These are phyloP conservation scores for Colletotrichum eremochloae DNA, from an alignment of 2,329 filamentous ascomycete genomes.

Conservation along the genomic window DNA sequence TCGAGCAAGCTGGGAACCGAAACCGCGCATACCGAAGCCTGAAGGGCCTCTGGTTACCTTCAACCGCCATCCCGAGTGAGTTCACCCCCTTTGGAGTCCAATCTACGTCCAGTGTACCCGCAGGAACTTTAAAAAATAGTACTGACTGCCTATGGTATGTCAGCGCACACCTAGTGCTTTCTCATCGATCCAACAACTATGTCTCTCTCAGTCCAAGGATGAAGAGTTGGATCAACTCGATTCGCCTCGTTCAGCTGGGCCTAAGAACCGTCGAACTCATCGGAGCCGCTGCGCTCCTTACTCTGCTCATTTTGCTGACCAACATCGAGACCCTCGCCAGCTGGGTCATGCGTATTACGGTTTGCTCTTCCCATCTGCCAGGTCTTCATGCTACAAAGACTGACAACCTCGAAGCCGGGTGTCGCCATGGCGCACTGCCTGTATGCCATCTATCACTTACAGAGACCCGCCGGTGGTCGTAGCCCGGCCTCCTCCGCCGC, in stretches of 20 bases:
- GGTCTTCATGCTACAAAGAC: slow-evolving; percentile 19
- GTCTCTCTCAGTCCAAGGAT: slow-evolving; percentile 77
- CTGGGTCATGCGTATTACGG: slow-evolving; percentile 83
- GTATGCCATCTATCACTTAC: slow-evolving; percentile 87
- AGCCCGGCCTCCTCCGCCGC: slow-evolving; percentile 86
- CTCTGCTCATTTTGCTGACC: slow-evolving; percentile 82
- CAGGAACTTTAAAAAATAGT: neutral
- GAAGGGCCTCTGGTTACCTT: slow-evolving; percentile 84
- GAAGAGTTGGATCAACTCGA: slow-evolving; percentile 78
- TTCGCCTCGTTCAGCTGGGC: slow-evolving; percentile 76
- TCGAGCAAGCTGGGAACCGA: slow-evolving; percentile 79
- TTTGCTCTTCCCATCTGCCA: slow-evolving; percentile 59
- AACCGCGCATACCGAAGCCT: slow-evolving; percentile 72
- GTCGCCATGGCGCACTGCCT: slow-evolving; percentile 77
- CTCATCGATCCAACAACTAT: slow-evolving; percentile 71
- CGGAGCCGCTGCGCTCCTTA: slow-evolving; percentile 78
- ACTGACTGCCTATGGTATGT: slow-evolving; percentile 16
- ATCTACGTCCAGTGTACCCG: neutral
- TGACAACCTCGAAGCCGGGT: slow-evolving; percentile 71
- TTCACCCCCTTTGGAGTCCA: slow-evolving; percentile 36
- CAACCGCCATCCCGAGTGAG: slow-evolving; percentile 89
- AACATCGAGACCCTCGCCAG: slow-evolving; percentile 73
- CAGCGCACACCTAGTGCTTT: slow-evolving; percentile 73
- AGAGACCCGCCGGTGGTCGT: slow-evolving; percentile 76
- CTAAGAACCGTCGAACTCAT: slow-evolving; percentile 77